Evolutionary conservation across 78 protist genomes (phyloP), one percentile per base, ranked within the genome.

Genomic region (Speleostelium caveatum): DNA sequence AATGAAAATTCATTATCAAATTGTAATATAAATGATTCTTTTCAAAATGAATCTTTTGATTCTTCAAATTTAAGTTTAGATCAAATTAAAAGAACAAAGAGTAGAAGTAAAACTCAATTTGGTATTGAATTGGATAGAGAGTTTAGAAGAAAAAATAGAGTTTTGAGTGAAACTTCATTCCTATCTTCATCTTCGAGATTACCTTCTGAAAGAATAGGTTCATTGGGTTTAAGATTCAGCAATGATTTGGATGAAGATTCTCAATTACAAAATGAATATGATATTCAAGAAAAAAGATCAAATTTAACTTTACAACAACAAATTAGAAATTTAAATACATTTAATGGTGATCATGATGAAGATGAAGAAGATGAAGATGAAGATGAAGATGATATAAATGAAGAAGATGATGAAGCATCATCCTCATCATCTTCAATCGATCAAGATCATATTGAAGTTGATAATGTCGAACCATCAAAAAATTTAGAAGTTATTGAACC

Each of bases 221-320:
- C 79, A 22, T 59, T 83, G 38, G n/a, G 75, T 42, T 38, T 76
- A 10, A 33, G 39, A 24, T 53, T 59, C 19, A 39, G 45, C 24
- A 42, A 58, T 6, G 56, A 33, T 5, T 17, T 22, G 3, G 74
- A 68, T 28, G 90, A 83, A 33, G 90, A 83, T 26, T 53, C 56
- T 17, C 68, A 41, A 69, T 51, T 83, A 14, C 73, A 67, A 71
- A 61, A 83, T 19, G 77, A 67, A 51, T 83, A 39, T 51, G 79
- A 69, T 59, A 63, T 63, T 39, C 53, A 39, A 32, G 77, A 67
- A 24, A 33, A n/a, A 19, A 62, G 69, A 33, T 5, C 3, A 30
- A 30, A 28, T 7, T 7, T 45, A 39, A 22, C 7, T 19, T 12
- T 45, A 19, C 17, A 6, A 58, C 56, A 68, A 24, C 56, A 45